Evolutionary conservation across 768 basidiomycete genomes (phyloP).

Genomic region (Kondoa subrosea): DNA sequence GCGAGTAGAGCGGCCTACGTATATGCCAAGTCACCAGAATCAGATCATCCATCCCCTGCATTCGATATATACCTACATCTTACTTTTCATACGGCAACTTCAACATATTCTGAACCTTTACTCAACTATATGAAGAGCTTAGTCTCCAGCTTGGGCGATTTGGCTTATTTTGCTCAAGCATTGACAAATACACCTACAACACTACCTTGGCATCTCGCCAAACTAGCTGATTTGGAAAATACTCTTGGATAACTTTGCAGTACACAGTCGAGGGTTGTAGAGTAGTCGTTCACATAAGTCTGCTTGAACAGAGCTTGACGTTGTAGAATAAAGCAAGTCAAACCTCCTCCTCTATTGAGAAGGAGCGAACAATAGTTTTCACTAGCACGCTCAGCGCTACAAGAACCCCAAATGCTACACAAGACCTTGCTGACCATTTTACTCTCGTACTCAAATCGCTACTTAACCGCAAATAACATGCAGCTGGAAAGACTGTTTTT

Average conservation of each 20-base stretch:
- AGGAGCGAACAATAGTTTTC: background rate
- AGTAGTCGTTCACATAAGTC: too few relatives aligned
- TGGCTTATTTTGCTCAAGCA: background rate
- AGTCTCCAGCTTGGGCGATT: background rate
- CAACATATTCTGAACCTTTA: background rate
- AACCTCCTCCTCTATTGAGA: too few relatives aligned
- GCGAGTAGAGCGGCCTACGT: too few relatives aligned
- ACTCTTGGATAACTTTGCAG: background rate
- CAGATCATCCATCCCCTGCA: background rate
- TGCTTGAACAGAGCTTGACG: too few relatives aligned
- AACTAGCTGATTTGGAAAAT: too few relatives aligned
- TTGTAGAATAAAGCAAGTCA: too few relatives aligned
- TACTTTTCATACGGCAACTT: background rate
- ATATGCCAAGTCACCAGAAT: background rate
- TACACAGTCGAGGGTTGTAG: too few relatives aligned
- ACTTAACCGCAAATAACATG: constrained; percentile 15
- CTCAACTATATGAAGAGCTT: background rate
- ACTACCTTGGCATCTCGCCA: background rate
- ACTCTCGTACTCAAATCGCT: constrained; percentile 11
- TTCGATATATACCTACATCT: background rate
- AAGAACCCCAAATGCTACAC: constrained; percentile 26
- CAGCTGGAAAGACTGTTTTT: background rate
- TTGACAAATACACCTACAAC: background rate
- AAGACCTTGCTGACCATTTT: constrained; percentile 23
- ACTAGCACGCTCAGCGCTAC: constrained; percentile 25